Evolutionary conservation across 2,329 filamentous ascomycete genomes (phyloP).

Genomic region (Huntiella bhutanensis): DNA sequence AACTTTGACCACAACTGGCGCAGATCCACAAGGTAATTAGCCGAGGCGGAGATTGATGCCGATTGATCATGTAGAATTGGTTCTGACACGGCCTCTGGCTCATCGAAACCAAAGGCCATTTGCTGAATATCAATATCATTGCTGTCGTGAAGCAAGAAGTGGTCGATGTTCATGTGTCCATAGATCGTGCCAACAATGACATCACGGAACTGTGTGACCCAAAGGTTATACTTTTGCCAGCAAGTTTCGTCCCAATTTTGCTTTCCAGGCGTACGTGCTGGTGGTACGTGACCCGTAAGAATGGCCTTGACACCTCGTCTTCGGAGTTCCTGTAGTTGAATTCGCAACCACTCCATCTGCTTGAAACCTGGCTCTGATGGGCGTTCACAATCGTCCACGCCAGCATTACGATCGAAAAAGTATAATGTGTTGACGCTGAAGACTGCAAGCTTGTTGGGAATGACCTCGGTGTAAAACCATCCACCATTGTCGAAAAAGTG

Average conservation of each 20-base stretch:
- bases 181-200: conserved; percentile 64
- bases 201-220: conserved; percentile 79
- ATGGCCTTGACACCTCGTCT: conserved; percentile 83
- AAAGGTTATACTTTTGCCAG: conserved; percentile 93
- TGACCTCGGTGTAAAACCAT: conserved; percentile 87
- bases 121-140: conserved; percentile 45
- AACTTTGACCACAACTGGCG: conserved; percentile 60
- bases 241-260: conserved; percentile 88
- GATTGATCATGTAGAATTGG: conserved; percentile 16
- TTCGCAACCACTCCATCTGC: conserved; percentile 88
- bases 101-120: conserved; percentile 10
- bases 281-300: conserved; percentile 82
- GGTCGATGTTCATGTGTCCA: conserved; percentile 97
- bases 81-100: conserved; percentile 11
- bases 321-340: conserved; percentile 71
- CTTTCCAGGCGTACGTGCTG: conserved; percentile 70
- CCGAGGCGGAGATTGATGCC: conserved; percentile 18
- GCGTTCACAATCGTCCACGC: conserved; percentile 71
- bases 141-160: conserved; percentile 83
- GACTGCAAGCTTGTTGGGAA: conserved; percentile 67
- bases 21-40: conserved; percentile 63
- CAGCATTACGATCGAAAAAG: conserved; percentile 84
- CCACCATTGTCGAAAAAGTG: conserved; percentile 84
- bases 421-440: conserved; percentile 94
- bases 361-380: conserved; percentile 75